Base-by-base conservation (phyloP, 2,329 filamentous ascomycete species). In the Colletotrichum cordylinicola region DNA sequence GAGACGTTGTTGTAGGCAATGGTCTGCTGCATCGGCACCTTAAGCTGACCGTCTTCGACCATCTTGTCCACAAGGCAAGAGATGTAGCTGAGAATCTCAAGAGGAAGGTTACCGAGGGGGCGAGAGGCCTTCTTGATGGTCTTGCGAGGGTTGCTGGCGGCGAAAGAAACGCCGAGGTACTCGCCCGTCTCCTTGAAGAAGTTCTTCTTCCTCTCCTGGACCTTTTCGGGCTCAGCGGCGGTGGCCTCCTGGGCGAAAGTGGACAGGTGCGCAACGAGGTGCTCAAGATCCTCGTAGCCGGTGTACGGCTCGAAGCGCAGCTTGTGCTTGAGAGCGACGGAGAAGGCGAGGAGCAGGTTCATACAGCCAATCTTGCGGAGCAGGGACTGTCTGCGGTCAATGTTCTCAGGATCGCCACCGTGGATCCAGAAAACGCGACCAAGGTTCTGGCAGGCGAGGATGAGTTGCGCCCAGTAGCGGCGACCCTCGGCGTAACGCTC, bases 361-460 rank as follows among this genome's bases (percentile, higher is more conserved):
- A 97, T 91, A 8, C 92, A 92, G 18, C 92, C 92, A 87, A 95
- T 82, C 84, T 96, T 96, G 70, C 87, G 90, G 15, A 97, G 87
- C 2, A 96, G 80, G 78, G 94, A 92, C 58, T 93, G 88, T 80
- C 95, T 95, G 24, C 89, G 88, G 12, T 86, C 84, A 52, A 82
- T 74, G 39, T 74, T 87, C 70, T 61, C 90, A 86, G 35, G 88
- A 87, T 79, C 93, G 87, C 82, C 94, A 9, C 91, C 88, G 80
- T 98, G 94, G 37, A 98, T 89, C 96, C 96, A 98, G 82, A 97
- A 94, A 12, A 94, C 88, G 27, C 96, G 92, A 79, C 91, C 94
- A 79, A 98, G 87, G 82, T 92, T 86, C 86, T 95, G 87, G 80
- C 88, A 86, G 81, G 94, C 93, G 83, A 89, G 87, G 70, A 89